Percentiles rank a stretch among this genome's conserved stretches.
These are phyloP conservation scores for Globisporangium canariense DNA, from an alignment of 352 stramenopile species.

Conservation along the genomic window DNA sequence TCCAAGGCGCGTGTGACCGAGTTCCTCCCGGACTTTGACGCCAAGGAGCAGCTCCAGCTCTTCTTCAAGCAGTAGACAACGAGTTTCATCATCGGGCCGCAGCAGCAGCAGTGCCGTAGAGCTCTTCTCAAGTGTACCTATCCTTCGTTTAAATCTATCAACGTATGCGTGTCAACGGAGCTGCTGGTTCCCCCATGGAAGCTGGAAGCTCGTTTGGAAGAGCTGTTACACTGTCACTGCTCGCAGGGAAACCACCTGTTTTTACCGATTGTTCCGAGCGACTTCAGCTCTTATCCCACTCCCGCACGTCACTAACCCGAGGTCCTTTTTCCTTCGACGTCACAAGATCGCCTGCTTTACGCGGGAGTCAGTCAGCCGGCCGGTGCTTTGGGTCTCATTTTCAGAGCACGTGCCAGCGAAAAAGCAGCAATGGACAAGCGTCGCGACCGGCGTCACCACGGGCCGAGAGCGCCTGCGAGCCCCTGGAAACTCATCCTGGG, in stretches of 20 bases:
- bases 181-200: neutral
- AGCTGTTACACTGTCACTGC: neutral
- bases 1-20: constrained; percentile 41
- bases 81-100: neutral
- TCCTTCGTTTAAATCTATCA: neutral
- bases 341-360: neutral
- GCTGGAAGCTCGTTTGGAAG: neutral
- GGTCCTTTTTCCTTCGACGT: neutral
- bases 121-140: neutral
- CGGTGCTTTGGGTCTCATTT: neutral
- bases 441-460: constrained; percentile 16
- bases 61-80: constrained; percentile 15
- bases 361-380: neutral
- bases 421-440: constrained; percentile 10
- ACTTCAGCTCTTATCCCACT: neutral
- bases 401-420: neutral
- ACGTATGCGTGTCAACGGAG: neutral
- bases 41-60: constrained; percentile 15
- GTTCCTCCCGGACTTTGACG: constrained; percentile 43
- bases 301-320: neutral
- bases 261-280: neutral
- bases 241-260: neutral
- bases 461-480: neutral
- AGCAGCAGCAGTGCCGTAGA: neutral
- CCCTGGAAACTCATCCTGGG: constrained; percentile 16